Evolutionary conservation across 225 moss, liverwort and hornwort species (phyloP).

Genomic region (Sphagnum contortum): DNA sequence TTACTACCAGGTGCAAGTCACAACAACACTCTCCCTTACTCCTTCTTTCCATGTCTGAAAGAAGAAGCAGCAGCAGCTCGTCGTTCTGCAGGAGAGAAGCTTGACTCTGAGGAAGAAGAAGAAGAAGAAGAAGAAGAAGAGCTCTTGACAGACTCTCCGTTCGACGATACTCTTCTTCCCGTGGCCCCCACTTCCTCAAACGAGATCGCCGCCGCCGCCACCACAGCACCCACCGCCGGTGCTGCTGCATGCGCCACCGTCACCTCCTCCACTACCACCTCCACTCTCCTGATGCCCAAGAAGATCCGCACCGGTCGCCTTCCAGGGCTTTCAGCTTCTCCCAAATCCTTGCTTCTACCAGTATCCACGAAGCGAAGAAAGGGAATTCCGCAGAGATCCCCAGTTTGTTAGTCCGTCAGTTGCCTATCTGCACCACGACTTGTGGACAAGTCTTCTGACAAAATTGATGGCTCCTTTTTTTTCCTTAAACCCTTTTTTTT

Average conservation of each 20-base stretch:
- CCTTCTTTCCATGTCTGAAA: slow-evolving; percentile 34
- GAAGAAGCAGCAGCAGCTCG: too few species aligned
- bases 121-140: slow-evolving; percentile 88
- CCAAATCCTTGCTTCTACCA: slow-evolving; percentile 58
- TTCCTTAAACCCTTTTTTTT: too few species aligned
- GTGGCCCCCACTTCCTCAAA: slow-evolving; percentile 63
- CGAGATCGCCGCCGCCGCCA: slow-evolving; percentile 63
- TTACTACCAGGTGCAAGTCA: slow-evolving; percentile 5
- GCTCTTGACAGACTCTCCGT: slow-evolving; percentile 60
- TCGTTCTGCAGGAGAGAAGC: slow-evolving; percentile 66
- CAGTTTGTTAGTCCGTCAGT: slow-evolving; percentile 49
- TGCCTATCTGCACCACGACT: too few species aligned
- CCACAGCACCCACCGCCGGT: not conserved
- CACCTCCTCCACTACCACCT: slow-evolving; percentile 52
- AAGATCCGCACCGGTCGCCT: slow-evolving; percentile 74
- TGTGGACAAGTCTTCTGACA: too few species aligned
- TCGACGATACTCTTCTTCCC: slow-evolving; percentile 39
- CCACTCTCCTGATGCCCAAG: slow-evolving; percentile 68
- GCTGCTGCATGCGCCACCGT: slow-evolving; percentile 39
- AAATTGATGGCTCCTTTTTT: too few species aligned
- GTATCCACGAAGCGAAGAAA: slow-evolving; percentile 83
- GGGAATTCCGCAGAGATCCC: slow-evolving; percentile 93
- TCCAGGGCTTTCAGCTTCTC: slow-evolving; percentile 59
- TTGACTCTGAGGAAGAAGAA: slow-evolving; percentile 32
- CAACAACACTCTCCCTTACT: slow-evolving; percentile 47